Conservation (phyloP, 495 filamentous ascomycete genomes). For the Penicillium argentinense region DNA sequence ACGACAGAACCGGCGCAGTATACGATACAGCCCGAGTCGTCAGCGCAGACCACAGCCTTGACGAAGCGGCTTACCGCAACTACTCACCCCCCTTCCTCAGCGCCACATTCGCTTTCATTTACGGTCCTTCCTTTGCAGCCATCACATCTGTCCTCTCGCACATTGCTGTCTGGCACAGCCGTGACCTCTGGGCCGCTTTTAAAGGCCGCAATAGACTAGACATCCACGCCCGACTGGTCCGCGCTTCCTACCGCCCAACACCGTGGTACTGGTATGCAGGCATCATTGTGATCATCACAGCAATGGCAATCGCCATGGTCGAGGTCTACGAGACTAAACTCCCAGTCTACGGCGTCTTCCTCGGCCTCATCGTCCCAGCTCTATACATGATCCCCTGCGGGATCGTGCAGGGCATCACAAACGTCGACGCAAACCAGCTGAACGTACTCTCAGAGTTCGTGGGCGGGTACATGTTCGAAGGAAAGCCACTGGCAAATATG, state of each 20-base stretch:
- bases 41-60: slow-evolving; percentile 68
- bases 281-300: slow-evolving; percentile 72
- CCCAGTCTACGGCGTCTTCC: slow-evolving; percentile 77
- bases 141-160: slow-evolving; percentile 66
- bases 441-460: slow-evolving; percentile 42
- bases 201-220: slow-evolving; percentile 51
- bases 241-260: slow-evolving; percentile 66
- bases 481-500: slow-evolving; percentile 37
- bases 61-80: slow-evolving; percentile 67
- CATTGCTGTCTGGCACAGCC: slow-evolving; percentile 58
- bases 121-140: slow-evolving; percentile 79
- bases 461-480: slow-evolving; percentile 35
- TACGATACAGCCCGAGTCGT: slow-evolving; percentile 77
- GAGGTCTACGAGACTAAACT: slow-evolving; percentile 76
- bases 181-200: slow-evolving; percentile 53
- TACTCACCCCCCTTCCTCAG: slow-evolving; percentile 81
- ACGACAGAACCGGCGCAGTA: slow-evolving; percentile 76
- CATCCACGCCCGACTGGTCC: slow-evolving; percentile 72
- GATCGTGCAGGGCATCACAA: slow-evolving; percentile 85
- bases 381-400: slow-evolving; percentile 81
- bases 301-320: slow-evolving; percentile 78
- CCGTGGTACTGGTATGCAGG: slow-evolving; percentile 76
- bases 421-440: slow-evolving; percentile 66
- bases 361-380: slow-evolving; percentile 70
- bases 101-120: slow-evolving; percentile 79